Evolutionary conservation across 169 alveolate genomes (phyloP), one percentile per base, ranked within the genome.

Genomic region (Ichthyophthirius multifiliis): DNA sequence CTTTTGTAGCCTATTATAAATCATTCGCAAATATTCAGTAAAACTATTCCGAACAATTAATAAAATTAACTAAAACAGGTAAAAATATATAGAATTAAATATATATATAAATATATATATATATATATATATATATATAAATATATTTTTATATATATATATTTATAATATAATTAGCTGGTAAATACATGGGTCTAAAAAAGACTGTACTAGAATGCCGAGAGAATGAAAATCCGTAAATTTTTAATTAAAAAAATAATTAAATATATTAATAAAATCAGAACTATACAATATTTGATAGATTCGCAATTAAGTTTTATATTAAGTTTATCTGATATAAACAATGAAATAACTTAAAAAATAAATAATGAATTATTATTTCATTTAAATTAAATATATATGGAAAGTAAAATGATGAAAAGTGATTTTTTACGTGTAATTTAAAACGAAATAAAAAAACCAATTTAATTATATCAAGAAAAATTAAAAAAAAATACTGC

Each of bases 31-130:
- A 20, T 15, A 67, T 67, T 37, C 27, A 67, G 41, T 16, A 67
- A 39, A 67, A 34, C 30, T 67, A 67, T 39, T 12, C 77, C 12
- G 77, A 67, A 0, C 2, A 41, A 9, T 20, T 67, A 39, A 15
- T 34, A 37, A 67, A 67, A 31, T 67, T 67, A 20, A 37, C 63
- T 39, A 34, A 39, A 67, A 67, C 77, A 67, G 41, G 77, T 67
- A 67, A 39, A n/a, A 0, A 0, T 37, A 18, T 16, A 3, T 47
- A 13, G 27, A 47, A 3, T 3, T 9, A 1, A 34, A 41, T 15
- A 10, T n/a, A 7, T 12, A 9, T 31, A n/a, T 31, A 1, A 13
- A 64, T 30, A 34, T 65, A 4, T 13, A 1, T 31, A 31, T 15
- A 30, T 30, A 30, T 7, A 15, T 15, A 30, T 31, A 4, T 7